phyloP scores from a whole-genome alignment of 805 yeast genomes.

The Saccharomyces eubayanus region DNA sequence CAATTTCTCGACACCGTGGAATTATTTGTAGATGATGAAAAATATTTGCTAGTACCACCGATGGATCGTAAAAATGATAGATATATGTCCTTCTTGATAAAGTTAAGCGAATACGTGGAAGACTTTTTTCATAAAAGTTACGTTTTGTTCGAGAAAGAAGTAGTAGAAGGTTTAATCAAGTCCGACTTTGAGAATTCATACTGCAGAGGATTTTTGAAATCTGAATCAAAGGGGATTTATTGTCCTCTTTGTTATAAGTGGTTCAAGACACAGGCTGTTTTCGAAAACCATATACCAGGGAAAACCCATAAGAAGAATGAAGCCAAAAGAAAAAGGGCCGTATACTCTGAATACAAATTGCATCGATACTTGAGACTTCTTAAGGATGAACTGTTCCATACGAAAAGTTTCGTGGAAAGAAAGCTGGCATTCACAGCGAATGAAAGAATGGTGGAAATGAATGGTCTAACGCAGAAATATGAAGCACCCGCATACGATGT shows the following conservation, averaged over 20 bases:
- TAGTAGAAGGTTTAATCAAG: conserved; percentile 4
- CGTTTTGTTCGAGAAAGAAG: conserved; percentile 40
- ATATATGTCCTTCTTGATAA: conserved; percentile 39
- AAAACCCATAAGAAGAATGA: conserved; percentile 61
- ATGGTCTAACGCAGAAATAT: conserved; percentile 32
- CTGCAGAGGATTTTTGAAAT: conserved; percentile 14
- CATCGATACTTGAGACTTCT: conserved; percentile 34
- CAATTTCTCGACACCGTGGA: conserved; percentile 44
- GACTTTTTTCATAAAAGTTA: conserved; percentile 39
- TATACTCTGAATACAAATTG: conserved; percentile 35
- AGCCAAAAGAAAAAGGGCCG: conserved; percentile 17
- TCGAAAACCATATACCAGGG: conserved; percentile 59
- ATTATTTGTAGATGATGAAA: conserved; percentile 29
- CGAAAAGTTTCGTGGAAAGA: conserved; percentile 58
- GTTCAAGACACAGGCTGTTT: conserved; percentile 61
- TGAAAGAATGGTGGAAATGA: conserved; percentile 52
- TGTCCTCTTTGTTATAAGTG: conserved; percentile 58
- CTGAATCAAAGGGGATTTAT: conserved; percentile 31
- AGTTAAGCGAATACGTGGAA: conserved; percentile 43
- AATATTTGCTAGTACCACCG: conserved; percentile 20
- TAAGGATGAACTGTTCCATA: conserved; percentile 35
- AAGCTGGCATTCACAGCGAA: conserved; percentile 58
- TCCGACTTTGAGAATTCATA: conserved; percentile 9
- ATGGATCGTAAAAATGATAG: conserved; percentile 26
- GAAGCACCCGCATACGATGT: conserved; percentile 33